phyloP scores from a whole-genome alignment of 1,284 basidiomycete species.

The Testicularia cyperi region DNA sequence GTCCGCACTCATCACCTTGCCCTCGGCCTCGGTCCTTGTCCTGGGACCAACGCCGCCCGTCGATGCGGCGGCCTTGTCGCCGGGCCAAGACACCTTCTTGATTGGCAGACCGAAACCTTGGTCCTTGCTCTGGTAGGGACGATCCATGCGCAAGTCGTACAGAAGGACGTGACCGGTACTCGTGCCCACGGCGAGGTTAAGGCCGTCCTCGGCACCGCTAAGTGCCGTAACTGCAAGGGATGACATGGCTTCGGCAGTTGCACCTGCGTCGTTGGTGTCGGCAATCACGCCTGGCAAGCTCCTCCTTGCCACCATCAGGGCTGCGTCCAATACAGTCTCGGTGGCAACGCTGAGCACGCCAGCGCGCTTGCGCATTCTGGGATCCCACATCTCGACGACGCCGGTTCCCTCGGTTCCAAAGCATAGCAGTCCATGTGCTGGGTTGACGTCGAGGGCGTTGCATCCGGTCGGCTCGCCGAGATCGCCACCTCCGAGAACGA shows the following conservation, averaged over 20 bases:
- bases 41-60: slow-evolving; percentile 70
- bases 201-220: slow-evolving; percentile 72
- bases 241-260: slow-evolving; percentile 46
- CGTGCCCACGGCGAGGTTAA: slow-evolving; percentile 91
- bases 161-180: slow-evolving; percentile 90
- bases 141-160: slow-evolving; percentile 86
- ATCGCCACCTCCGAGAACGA: slow-evolving; percentile 46
- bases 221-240: slow-evolving; percentile 78
- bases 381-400: slow-evolving; percentile 94
- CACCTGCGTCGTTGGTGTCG: slow-evolving; percentile 48
- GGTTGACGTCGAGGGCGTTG: slow-evolving; percentile 89
- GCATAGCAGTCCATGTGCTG: slow-evolving; percentile 84
- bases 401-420: slow-evolving; percentile 81
- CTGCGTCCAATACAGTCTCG: slow-evolving; percentile 59
- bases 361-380: slow-evolving; percentile 75
- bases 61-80: slow-evolving; percentile 66
- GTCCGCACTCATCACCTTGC: slow-evolving; percentile 53
- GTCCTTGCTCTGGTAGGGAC: slow-evolving; percentile 85
- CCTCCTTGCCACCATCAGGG: slow-evolving; percentile 59
- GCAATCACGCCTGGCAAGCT: slow-evolving; percentile 53
- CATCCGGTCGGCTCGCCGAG: slow-evolving; percentile 71
- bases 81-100: slow-evolving; percentile 83
- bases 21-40: slow-evolving; percentile 63
- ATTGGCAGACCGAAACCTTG: slow-evolving; percentile 95
- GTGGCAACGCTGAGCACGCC: slow-evolving; percentile 77